Evolutionary conservation across 257 asterid species (phyloP), one percentile per base, ranked within the genome.

Genomic region (Solanum medicagineum): DNA sequence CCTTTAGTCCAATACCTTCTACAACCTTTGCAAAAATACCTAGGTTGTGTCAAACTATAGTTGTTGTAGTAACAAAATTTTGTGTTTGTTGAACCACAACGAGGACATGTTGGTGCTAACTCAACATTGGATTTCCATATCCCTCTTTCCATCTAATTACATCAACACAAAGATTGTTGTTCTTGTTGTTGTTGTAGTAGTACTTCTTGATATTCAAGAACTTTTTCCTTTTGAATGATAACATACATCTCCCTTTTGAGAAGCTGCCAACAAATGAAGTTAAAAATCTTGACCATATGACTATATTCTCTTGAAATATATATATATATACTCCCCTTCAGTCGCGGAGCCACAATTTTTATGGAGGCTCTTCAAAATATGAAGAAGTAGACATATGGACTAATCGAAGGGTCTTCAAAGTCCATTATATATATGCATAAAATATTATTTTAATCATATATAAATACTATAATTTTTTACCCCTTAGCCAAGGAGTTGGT

Each of bases 1-100:
- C 97, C 98, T 88, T 90, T 92, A 7, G 98, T 94, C 98, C 98
- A 94, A 81, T 94, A 94, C 85, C 98, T 89, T 65, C 97, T 80
- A 65, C 98, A 94, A 47, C 91, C 95, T 85, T 94, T 94, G 88
- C 97, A 94, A 26, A 93, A 94, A 87, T 91, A 94, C 80, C 98
- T 87, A 2, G 98, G 97, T 20, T 94, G 98, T 15, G 96, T 93
- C 84, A 91, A 87, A 90, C 98, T 93, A 86, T 94, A 94, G 85
- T 94, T 94, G 92, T 94, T 93, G 93, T 94, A 94, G 83, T 94
- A 93, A 87, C 97, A 94, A 84, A 94, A 94, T 63, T 94, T 94
- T 87, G 98, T 94, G 91, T 94, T 91, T 55, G 89, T 77, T 1
- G 98, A 94, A 80, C 95, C 98, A 74, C 98, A 94, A 45, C 98